Evolutionary conservation across 495 filamentous ascomycete species (phyloP), one percentile per base, ranked within the genome.

Genomic region (Poronia punctata): DNA sequence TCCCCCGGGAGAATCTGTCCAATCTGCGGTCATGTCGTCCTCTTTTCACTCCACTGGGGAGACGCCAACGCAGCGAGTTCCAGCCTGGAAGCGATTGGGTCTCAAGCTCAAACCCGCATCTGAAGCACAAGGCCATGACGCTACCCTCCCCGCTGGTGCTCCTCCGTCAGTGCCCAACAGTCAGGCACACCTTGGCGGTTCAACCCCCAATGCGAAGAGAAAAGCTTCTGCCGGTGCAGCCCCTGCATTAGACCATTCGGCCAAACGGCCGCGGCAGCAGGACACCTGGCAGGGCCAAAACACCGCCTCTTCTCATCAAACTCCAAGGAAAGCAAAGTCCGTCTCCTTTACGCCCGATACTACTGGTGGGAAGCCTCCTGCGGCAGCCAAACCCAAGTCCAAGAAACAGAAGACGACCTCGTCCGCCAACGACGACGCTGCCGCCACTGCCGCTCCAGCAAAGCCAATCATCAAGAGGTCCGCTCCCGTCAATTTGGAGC

Each of bases 41-140:
- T 53, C 57, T 37, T 28, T 47, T 28, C 46, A 48, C 41, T 42
- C 54, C 38, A 48, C 46, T 38, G 55, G 48, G 49, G 44, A 55
- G 50, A 43, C 45, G 55, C 53, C 52, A 46, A 40, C 54, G 21
- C 59, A 65, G 52, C 72, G 70, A 54, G 68, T 84, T 32, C 83
- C 83, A 14, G 80, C 83, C 38, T 86, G 81, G 82, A 86, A 86
- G 62, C 74, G 81, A 66, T 64, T 87, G 56, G 84, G 80, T 34
- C 67, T 85, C 55, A 83, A 85, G 71, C 71, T 83, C 60, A 88
- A 86, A 41, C 43, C 64, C 57, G 60, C 60, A 56, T 74, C 70
- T 46, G 68, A 69, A 26, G 71, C 46, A 26, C 45, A 38, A 38
- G 49, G 45, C 38, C 48, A 59, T 31, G 43, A 53, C 43, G 46